phyloP scores from a whole-genome alignment of 495 filamentous ascomycete species.

The Xylaria longipes region DNA sequence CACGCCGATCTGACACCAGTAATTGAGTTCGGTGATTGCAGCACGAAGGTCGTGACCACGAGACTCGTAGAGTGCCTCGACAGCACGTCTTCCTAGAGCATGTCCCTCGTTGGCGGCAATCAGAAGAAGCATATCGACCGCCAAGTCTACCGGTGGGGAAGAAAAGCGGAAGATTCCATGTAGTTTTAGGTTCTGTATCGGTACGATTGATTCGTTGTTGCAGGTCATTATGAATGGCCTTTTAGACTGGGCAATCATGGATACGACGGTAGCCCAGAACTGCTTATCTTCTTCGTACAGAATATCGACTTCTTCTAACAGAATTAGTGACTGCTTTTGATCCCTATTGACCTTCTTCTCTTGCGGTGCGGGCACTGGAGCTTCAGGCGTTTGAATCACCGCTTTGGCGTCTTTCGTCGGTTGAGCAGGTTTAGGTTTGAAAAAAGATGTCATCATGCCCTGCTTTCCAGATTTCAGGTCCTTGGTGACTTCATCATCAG shows the following conservation, averaged over 20 bases:
- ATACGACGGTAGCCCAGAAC: conserved; percentile 85
- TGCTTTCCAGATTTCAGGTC: conserved; percentile 73
- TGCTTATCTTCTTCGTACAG: conserved; percentile 94
- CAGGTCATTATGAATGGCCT: conserved; percentile 95
- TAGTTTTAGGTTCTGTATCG: conserved; percentile 70
- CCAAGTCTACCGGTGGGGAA: conserved; percentile 69
- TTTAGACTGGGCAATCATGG: conserved; percentile 80
- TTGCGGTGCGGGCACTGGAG: conserved; percentile 25
- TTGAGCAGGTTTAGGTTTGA: conserved; percentile 57
- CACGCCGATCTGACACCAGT: conserved; percentile 95
- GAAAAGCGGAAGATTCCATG: conserved; percentile 88
- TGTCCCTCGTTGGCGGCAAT: conserved; percentile 93
- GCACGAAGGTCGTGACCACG: conserved; percentile 76
- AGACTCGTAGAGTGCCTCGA: conserved; percentile 71
- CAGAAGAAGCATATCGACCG: conserved; percentile 80
- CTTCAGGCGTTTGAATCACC: conserved; percentile 31
- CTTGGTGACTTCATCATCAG: conserved; percentile 54
- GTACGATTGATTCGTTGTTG: conserved; percentile 82
- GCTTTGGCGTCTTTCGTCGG: conserved; percentile 37
- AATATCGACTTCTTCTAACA: conserved; percentile 93
- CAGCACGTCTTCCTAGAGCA: conserved; percentile 68
- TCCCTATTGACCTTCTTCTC: conserved; percentile 53
- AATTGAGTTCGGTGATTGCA: conserved; percentile 85
- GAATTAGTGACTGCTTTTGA: conserved; percentile 93
- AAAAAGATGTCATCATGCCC: conserved; percentile 81